Base-by-base conservation (phyloP, 306 rosid genomes). In the Vachellia collinsii region DNA sequence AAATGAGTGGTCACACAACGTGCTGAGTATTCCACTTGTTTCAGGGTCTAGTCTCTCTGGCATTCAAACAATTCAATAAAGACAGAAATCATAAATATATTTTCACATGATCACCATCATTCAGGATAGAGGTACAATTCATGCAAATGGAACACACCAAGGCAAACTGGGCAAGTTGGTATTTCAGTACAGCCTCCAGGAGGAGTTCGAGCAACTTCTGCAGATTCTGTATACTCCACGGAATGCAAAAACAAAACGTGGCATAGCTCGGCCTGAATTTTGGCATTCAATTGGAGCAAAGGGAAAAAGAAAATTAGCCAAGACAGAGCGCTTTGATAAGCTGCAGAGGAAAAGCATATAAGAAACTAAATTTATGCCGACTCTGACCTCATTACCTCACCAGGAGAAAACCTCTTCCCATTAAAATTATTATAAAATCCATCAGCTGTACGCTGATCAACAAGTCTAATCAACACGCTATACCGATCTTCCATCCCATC, bases 141-240 rank as follows among this genome's bases (percentile, higher is more conserved):
- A 74, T 13, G 59, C 38, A 72, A 64, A 61, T n/a, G 83, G 3
- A 68, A 81, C 97, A 80, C 85, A 93, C 99, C 99, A 23, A 93
- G 97, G 80, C 99, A 95, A 85, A 95, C 94, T 0, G 99, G 96
- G 72, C 99, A 95, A 79, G 97, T 90, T 59, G 99, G 99, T 77
- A 95, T 87, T 85, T 93, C 97, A 0, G 91, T 85, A 82, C 89
- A 93, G 67, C 86, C 93, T 0, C 76, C 84, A 7, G 97, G 96
- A 72, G 99, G 94, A 29, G 93, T 87, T 75, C 91, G 90, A 16
- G 98, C 93, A 75, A 93, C 79, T 77, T 91, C 90, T 29, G 91
- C 94, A 23, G 82, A 90, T 65, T 91, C 98, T 0, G 97, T 90
- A 85, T 91, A 95, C 79, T 93, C 97, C 82, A 93, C 98, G 8